phyloP scores from a whole-genome alignment of 2,329 filamentous ascomycete genomes.

The Botrytis elliptica region DNA sequence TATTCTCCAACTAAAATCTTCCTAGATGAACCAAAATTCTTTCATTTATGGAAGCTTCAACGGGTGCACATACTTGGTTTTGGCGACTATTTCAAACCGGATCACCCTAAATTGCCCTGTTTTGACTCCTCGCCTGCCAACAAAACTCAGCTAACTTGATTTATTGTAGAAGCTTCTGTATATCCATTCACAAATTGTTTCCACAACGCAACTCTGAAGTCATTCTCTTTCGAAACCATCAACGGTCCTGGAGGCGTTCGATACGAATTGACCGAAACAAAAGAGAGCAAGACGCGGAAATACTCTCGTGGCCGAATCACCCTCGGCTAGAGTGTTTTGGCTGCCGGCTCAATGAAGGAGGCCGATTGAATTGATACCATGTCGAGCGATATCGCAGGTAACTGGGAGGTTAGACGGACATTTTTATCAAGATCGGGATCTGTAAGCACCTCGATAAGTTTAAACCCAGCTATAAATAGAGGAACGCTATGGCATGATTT shows the following conservation, averaged over 20 bases:
- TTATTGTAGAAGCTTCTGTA: not conserved
- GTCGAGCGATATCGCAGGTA: too few species aligned
- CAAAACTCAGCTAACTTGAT: not conserved
- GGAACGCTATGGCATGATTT: accelerated
- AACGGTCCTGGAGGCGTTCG: not conserved
- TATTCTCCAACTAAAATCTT: not conserved
- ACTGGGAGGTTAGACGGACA: not conserved
- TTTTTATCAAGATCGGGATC: accelerated
- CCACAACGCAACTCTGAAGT: not conserved
- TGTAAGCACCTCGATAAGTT: not conserved
- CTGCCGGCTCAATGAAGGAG: too few species aligned
- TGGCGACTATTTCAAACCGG: not conserved
- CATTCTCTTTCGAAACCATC: not conserved
- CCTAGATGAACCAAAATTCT: not conserved
- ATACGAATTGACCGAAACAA: not conserved
- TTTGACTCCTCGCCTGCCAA: accelerated
- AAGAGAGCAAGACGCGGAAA: not conserved
- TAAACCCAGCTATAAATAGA: not conserved
- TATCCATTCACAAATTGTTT: not conserved
- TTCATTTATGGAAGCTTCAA: not conserved
- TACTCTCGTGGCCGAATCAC: not conserved
- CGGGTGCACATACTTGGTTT: not conserved
- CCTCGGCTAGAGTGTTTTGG: not conserved
- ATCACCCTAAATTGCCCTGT: not conserved
- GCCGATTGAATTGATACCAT: too few species aligned